These are phyloP conservation scores for Curvularia eragrostidis DNA, from an alignment of 2,329 filamentous ascomycete species.

Conservation along the genomic window DNA sequence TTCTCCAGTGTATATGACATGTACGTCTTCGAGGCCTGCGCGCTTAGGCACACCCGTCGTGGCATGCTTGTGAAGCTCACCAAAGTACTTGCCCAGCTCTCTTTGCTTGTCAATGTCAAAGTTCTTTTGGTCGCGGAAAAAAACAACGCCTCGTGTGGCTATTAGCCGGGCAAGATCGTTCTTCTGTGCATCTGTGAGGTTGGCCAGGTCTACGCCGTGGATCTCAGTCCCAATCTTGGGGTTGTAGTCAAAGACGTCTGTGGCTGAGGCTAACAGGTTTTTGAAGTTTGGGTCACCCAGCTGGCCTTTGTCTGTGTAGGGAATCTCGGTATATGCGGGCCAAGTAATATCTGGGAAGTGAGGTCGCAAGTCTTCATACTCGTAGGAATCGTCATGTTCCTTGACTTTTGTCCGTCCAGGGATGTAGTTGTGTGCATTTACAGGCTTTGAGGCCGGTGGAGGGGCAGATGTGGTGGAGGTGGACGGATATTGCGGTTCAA, in stretches of 20 bases:
- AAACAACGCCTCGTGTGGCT: conserved; percentile 63
- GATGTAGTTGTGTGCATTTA: conserved; percentile 49
- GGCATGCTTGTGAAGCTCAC: conserved; percentile 62
- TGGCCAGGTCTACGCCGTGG: conserved; percentile 59
- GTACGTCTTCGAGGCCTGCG: conserved; percentile 61
- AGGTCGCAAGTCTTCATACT: conserved; percentile 60
- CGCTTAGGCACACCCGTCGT: conserved; percentile 60
- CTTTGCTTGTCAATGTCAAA: conserved; percentile 62
- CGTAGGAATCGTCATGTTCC: conserved; percentile 56
- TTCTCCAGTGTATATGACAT: conserved; percentile 63
- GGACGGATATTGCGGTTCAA: conserved; percentile 36
- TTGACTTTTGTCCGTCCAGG: conserved; percentile 58
- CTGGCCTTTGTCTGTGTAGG: conserved; percentile 62
- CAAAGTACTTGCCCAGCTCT: conserved; percentile 60
- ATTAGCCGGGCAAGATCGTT: conserved; percentile 63
- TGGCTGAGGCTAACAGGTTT: conserved; percentile 59
- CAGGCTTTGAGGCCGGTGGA: conserved; percentile 29
- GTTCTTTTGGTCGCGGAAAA: conserved; percentile 63
- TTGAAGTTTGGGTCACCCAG: conserved; percentile 62
- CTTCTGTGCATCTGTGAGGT: conserved; percentile 59
- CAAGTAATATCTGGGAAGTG: conserved; percentile 62
- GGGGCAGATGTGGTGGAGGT: conserved; percentile 10
- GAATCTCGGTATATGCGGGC: conserved; percentile 56
- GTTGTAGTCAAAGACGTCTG: conserved; percentile 63
- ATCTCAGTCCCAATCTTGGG: conserved; percentile 64